Percentiles rank a stretch among this genome's conserved stretches.
Evolutionary conservation across 2,329 filamentous ascomycete species (phyloP).

Genomic region (Fusarium illudens): DNA sequence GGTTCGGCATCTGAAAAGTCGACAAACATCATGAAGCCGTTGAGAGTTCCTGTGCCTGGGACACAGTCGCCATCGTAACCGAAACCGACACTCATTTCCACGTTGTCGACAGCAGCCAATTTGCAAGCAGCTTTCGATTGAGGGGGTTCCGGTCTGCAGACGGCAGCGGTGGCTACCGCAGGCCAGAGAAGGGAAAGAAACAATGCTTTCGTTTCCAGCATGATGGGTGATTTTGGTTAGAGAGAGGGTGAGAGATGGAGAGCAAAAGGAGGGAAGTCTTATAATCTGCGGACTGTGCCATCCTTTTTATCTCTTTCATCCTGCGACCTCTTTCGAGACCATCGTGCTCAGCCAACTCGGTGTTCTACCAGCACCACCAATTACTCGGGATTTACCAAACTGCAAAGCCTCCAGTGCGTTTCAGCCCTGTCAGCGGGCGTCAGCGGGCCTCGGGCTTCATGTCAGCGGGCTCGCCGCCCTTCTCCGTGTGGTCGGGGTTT

Average conservation of each 20-base stretch:
- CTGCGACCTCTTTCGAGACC: neutral
- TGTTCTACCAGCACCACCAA: neutral
- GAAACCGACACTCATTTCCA: neutral
- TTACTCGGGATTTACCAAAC: neutral
- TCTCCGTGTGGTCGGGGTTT: neutral
- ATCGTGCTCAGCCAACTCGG: neutral
- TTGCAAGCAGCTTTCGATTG: neutral
- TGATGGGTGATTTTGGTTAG: neutral
- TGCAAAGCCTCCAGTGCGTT: neutral
- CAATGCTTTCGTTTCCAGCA: neutral
- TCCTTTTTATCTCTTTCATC: neutral
- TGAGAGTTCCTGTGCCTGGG: slow-evolving; percentile 43
- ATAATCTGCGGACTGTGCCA: neutral
- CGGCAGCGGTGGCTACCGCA: neutral
- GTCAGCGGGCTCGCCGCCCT: neutral
- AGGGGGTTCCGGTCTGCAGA: neutral
- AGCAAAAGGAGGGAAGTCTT: neutral
- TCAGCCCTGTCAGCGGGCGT: neutral
- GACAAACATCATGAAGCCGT: slow-evolving; percentile 49
- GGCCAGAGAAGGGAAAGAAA: neutral
- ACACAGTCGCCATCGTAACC: slow-evolving; percentile 39
- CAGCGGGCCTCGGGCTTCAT: neutral
- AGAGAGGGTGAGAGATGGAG: neutral
- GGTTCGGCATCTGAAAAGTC: slow-evolving; percentile 45
- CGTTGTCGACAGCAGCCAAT: neutral